Evolutionary conservation across 108 stramenopile species (phyloP).

Genomic region (Cylindrotheca fusiformis): DNA sequence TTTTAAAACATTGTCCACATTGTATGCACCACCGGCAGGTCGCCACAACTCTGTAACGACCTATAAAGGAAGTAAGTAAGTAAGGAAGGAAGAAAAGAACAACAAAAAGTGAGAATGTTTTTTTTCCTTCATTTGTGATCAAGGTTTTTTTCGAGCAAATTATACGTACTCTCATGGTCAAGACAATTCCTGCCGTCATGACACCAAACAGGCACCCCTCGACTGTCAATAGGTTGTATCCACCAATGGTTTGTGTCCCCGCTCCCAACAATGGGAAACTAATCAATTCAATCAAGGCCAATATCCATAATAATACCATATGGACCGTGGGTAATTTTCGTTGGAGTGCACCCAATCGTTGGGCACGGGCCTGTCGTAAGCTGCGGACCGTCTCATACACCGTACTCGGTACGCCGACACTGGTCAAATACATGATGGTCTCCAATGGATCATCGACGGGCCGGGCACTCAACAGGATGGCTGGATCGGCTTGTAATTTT

Average conservation of each 20-base stretch:
- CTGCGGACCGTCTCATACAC: slow-evolving; percentile 86
- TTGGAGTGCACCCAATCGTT: slow-evolving; percentile 74
- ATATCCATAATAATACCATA: slow-evolving; percentile 72
- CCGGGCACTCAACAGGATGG: slow-evolving; percentile 57
- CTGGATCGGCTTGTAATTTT: slow-evolving; percentile 63
- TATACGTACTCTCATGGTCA: slow-evolving; percentile 59
- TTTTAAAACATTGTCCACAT: slow-evolving; percentile 73
- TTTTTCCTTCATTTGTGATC: neutral
- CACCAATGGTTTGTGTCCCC: slow-evolving; percentile 80
- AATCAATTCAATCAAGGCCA: slow-evolving; percentile 66
- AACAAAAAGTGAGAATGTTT: neutral
- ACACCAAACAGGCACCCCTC: slow-evolving; percentile 81
- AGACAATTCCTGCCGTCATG: slow-evolving; percentile 77
- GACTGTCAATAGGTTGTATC: slow-evolving; percentile 76
- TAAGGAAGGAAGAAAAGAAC: neutral
- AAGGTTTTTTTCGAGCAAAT: neutral
- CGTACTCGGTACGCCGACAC: slow-evolving; percentile 81
- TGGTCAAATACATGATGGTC: slow-evolving; percentile 84
- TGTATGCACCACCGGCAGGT: slow-evolving; percentile 82
- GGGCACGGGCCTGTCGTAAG: slow-evolving; percentile 79
- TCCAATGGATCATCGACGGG: slow-evolving; percentile 89
- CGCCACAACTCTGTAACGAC: slow-evolving; percentile 77
- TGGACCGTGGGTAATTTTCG: slow-evolving; percentile 75
- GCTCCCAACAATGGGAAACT: slow-evolving; percentile 86
- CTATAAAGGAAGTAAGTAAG: slow-evolving; percentile 6